Conservation (phyloP, 129 eudicot species). For the Solidago caesia region DNA sequence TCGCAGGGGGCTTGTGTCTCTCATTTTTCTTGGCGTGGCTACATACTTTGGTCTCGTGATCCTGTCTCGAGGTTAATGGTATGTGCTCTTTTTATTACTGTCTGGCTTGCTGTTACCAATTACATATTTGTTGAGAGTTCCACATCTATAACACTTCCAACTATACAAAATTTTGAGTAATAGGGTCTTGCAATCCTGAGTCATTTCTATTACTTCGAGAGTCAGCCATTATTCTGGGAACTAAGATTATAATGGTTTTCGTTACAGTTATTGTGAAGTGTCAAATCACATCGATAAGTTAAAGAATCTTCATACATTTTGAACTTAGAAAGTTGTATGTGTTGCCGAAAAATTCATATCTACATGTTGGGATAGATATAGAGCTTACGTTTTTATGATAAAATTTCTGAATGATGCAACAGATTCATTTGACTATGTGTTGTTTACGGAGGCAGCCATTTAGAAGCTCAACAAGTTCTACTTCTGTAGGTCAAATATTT, state of each 20-base stretch:
- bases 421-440: background rate
- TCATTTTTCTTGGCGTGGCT: conserved; percentile 59
- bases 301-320: conserved; percentile 5
- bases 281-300: background rate
- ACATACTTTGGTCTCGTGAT: conserved; percentile 64
- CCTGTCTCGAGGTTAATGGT: conserved; percentile 44
- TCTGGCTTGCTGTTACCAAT: background rate
- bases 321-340: background rate
- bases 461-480: conserved; percentile 23
- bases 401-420: background rate
- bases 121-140: background rate
- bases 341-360: background rate
- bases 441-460: conserved; percentile 22
- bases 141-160: background rate
- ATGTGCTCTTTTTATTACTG: background rate
- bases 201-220: background rate
- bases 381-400: background rate
- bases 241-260: background rate
- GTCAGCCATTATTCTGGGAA: background rate
- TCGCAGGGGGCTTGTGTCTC: conserved; percentile 60
- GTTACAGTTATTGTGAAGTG: background rate
- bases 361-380: background rate
- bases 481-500: conserved; percentile 13
- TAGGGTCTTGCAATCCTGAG: background rate
- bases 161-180: background rate